Base-by-base conservation (phyloP, 345 rosid species). In the Balakata baccata region DNA sequence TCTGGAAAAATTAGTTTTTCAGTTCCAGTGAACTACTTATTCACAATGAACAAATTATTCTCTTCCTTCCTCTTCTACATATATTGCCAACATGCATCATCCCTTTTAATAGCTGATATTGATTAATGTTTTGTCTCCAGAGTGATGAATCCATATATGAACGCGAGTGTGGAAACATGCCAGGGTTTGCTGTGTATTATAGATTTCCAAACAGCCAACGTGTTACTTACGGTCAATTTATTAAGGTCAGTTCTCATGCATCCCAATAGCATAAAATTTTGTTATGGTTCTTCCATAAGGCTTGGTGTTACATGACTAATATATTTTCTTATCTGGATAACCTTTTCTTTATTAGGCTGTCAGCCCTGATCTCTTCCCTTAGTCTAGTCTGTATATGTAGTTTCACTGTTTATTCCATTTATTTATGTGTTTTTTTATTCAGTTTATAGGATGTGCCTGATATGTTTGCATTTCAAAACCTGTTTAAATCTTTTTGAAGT, bases 121-220 rank as follows among this genome's bases (percentile, higher is more conserved):
- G 50, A 65, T 52, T 67, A 49, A 34, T 71, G 23, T 34, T 49
- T 68, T 68, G 64, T 80, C 72, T 83, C 18, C 91, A 93, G 98
- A 93, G 98, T 70, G 92, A 92, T 61, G 99, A 96, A 82, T 88
- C 98, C 58, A 84, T 96, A 64, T 96, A 96, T 79, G 99, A 96
- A 85, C 86, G 84, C 29, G 97, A 96, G 76, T 93, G 99, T 45
- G 98, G 98, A 75, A 96, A 96, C 82, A 96, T 88, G 99, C 99
- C 99, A 52, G 99, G 99, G 71, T 96, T 96, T 81, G 99, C 99
- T 81, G 98, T 96, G 57, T 93, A 93, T 77, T 96, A 96, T 79
- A 84, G 98, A 82, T 93, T 82, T 74, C 99, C 99, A 25, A 87
- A 96, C 81, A 91, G 99, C 81, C 95, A 91, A 85, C 96, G 99